Base-by-base conservation (phyloP, 2,329 filamentous ascomycete species). In the Fusarium clavum region DNA sequence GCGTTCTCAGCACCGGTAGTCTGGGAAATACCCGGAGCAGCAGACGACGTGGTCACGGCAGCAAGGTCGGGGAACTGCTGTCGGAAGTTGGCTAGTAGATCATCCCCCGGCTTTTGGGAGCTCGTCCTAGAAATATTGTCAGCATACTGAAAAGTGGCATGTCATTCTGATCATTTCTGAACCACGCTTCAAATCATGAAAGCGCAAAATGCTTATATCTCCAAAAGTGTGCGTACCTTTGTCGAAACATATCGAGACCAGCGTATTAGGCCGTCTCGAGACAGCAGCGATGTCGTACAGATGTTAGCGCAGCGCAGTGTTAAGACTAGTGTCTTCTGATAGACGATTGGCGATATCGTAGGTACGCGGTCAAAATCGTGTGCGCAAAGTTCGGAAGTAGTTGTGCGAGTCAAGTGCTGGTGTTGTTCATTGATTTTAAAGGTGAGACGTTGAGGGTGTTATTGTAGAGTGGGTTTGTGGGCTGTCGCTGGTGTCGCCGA, bases 21-120 rank as follows among this genome's bases (percentile, higher is more conserved):
- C 64, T 79, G 78, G 22, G 76, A 73, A 76, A 76, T 82, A 76
- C 73, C 79, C 75, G 72, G 83, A 75, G 75, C 74, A 34, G 85
- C 80, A 57, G 85, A 76, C 61, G 82, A 78, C 55, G 85, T 79
- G 72, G 83, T 83, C 62, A 86, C 84, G 56, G 87, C 83, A 60
- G 86, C 83, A 67, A 97, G 84, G 75, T 94, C 89, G 48, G 93
- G 92, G 77, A 97, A 97, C 73, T 89, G 90, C 76, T 93, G 89
- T 79, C 92, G 92, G 83, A 97, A 97, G 79, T 89, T 90, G 81
- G 90, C 90, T 79, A 96, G 90, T 77, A 97, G 87, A 76, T 94
- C 93, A 78, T 94, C 92, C 79, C 89, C 90, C 59, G 94, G 94
- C 84, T 97, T 97, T 81, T 94, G 92, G 59, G 92, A 90, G 80